Evolutionary conservation across 306 rosid species (phyloP).

Genomic region (Dryas drummondii): DNA sequence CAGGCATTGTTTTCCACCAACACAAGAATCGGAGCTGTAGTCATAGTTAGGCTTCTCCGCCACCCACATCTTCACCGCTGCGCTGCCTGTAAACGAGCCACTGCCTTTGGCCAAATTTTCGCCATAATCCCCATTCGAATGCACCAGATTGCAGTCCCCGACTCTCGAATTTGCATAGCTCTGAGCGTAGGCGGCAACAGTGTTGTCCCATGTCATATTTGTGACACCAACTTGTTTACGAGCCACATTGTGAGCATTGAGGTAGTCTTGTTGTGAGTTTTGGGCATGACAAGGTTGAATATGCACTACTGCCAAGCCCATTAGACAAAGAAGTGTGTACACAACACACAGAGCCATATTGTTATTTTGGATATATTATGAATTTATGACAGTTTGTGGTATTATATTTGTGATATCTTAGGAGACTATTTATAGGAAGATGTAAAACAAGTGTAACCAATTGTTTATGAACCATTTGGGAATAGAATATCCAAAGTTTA

Average conservation of each 20-base stretch:
- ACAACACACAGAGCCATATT: not conserved
- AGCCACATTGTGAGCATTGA: conserved; percentile 35
- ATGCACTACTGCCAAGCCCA: not conserved
- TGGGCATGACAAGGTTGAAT: conserved; percentile 25
- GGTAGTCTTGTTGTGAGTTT: conserved; percentile 41
- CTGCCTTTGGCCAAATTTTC: conserved; percentile 35
- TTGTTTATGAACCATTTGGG: not conserved
- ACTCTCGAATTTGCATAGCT: conserved; percentile 21
- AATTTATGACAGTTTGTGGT: not conserved
- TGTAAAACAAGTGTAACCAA: not conserved
- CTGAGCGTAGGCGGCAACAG: conserved; percentile 24
- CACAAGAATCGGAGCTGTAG: conserved; percentile 30
- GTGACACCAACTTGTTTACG: conserved; percentile 14
- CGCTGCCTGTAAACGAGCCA: conserved; percentile 9
- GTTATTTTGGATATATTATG: not conserved
- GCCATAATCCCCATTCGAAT: conserved; percentile 34
- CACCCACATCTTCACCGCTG: conserved; percentile 40
- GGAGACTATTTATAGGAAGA: conserved; percentile 6
- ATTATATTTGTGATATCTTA: not conserved
- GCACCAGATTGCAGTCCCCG: conserved; percentile 26
- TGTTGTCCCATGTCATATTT: conserved; percentile 19
- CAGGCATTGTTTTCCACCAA: conserved; percentile 21
- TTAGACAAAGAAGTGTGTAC: not conserved
- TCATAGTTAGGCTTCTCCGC: conserved; percentile 34
- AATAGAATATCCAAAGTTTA: not conserved